Conservation (phyloP, 371 early-diverging fungal species). For the Mortierella sp. region DNA sequence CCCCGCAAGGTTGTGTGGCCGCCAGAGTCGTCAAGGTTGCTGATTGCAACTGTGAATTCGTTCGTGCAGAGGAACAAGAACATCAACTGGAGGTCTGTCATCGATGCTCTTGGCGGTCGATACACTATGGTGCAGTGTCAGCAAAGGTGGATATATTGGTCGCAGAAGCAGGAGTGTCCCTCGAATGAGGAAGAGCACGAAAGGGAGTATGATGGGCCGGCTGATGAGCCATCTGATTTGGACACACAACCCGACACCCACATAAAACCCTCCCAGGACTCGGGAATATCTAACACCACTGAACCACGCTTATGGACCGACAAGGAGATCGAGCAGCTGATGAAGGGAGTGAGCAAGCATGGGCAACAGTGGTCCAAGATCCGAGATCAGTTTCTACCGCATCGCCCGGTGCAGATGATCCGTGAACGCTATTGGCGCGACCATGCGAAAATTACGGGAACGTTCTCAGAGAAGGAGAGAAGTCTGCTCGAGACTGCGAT, state of each 20-base stretch:
- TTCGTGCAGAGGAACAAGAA: constrained; percentile 2
- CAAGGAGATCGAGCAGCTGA: constrained; percentile 29
- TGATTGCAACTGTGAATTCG: constrained; percentile 24
- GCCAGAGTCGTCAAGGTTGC: constrained; percentile 8
- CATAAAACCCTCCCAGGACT: background rate
- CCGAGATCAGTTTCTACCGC: constrained; percentile 29
- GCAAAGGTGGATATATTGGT: constrained; percentile 31
- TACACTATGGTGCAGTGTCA: constrained; percentile 33
- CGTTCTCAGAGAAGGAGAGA: constrained; percentile 38
- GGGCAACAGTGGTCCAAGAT: constrained; percentile 32
- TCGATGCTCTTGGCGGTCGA: constrained; percentile 5
- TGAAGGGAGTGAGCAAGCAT: constrained; percentile 27
- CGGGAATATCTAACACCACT: background rate
- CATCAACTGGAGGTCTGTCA: constrained; percentile 23
- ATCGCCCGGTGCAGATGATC: constrained; percentile 29
- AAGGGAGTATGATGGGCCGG: background rate
- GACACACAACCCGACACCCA: no score
- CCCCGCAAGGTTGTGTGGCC: constrained; percentile 21
- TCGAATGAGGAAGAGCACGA: no score
- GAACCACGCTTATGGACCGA: constrained; percentile 34
- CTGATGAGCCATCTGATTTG: no score
- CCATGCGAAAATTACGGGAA: constrained; percentile 25
- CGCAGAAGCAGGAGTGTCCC: constrained; percentile 10
- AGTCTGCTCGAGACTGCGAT: constrained; percentile 37
- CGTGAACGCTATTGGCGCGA: constrained; percentile 37